These are phyloP conservation scores for Tetrapyrgos nigripes DNA, from an alignment of 1,284 basidiomycete genomes.

Conservation along the genomic window DNA sequence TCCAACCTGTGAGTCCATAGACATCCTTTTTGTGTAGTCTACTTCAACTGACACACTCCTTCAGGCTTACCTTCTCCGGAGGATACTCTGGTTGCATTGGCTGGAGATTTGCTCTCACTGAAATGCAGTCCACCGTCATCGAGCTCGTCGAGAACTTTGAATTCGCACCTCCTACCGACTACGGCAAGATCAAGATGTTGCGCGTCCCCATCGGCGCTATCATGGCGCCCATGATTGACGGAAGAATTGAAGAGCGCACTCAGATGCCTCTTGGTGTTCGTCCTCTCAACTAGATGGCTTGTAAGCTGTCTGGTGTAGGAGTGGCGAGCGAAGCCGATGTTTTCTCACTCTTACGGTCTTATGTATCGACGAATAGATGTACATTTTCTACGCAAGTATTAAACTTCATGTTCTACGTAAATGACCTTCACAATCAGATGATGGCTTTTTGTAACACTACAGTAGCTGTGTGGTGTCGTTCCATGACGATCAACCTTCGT, in stretches of 20 bases:
- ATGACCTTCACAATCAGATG: no score
- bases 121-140: constrained; percentile 8
- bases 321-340: no score
- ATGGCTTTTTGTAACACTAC: no score
- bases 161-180: constrained; percentile 4
- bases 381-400: no score
- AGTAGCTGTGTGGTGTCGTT: no score
- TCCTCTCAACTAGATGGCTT: neutral
- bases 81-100: constrained; percentile 3
- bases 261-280: constrained; percentile 12
- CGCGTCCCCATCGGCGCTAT: constrained; percentile 1
- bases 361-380: no score
- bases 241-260: neutral
- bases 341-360: no score
- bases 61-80: constrained; percentile 1
- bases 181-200: constrained; percentile 2
- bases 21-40: neutral
- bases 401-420: no score
- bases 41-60: neutral
- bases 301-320: no score
- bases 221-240: constrained; percentile 8
- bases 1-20: constrained; percentile 5
- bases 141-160: constrained; percentile 8
- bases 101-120: constrained; percentile 13
- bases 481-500: no score